These are phyloP conservation scores for Fusarium sp. DNA, from an alignment of 2,329 filamentous ascomycete genomes.

Conservation along the genomic window DNA sequence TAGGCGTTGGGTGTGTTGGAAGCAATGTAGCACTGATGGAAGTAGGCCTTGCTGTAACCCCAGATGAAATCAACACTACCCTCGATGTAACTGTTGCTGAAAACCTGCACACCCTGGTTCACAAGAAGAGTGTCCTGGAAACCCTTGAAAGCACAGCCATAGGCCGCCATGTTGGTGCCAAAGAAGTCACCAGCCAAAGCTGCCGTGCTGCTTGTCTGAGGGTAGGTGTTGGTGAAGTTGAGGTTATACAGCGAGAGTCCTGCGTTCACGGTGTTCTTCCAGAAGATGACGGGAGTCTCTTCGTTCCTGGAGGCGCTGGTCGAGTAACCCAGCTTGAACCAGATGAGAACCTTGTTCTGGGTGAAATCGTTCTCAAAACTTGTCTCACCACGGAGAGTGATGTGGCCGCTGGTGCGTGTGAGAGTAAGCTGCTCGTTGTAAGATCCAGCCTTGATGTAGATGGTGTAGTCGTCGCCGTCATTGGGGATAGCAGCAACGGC, in stretches of 20 bases:
- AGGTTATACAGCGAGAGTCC: constrained; percentile 72
- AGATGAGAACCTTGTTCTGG: constrained; percentile 34
- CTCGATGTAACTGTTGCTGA: constrained; percentile 54
- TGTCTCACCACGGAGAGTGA: constrained; percentile 38
- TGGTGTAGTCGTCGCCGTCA: constrained; percentile 38
- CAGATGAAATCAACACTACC: constrained; percentile 41
- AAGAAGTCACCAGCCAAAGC: constrained; percentile 53
- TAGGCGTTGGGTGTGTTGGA: constrained; percentile 48
- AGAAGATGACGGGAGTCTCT: constrained; percentile 56
- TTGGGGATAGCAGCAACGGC: constrained; percentile 55
- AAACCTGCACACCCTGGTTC: constrained; percentile 58
- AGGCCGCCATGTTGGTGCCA: constrained; percentile 47
- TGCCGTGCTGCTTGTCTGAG: constrained; percentile 57
- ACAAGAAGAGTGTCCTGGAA: constrained; percentile 64
- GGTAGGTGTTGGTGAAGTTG: constrained; percentile 61
- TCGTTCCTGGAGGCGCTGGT: constrained; percentile 56
- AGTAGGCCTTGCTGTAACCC: constrained; percentile 50
- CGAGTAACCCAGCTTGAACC: constrained; percentile 32
- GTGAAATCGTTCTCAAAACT: constrained; percentile 38
- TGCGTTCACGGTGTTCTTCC: constrained; percentile 55
- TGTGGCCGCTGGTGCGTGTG: constrained; percentile 23
- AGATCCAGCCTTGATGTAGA: constrained; percentile 39
- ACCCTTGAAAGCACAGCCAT: constrained; percentile 58
- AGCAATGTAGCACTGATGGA: constrained; percentile 53
- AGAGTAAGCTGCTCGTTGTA: constrained; percentile 39